Evolutionary conservation across 495 filamentous ascomycete species (phyloP).

Genomic region (Glutinoglossum americanum): DNA sequence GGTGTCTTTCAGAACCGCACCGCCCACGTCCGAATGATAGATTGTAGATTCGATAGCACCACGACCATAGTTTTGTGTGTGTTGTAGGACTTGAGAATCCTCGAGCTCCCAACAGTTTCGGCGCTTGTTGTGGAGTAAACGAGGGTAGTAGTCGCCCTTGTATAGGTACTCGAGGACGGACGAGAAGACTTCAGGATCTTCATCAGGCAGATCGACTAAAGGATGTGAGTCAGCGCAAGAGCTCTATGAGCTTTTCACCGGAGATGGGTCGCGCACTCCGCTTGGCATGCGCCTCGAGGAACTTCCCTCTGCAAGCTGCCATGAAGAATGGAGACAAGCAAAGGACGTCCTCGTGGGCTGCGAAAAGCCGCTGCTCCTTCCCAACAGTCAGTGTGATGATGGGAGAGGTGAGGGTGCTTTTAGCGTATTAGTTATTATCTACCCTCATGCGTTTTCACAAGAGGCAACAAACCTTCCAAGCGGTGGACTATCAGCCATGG

Average conservation of each 20-base stretch:
- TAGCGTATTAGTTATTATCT: slow-evolving; percentile 8
- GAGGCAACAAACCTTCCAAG: slow-evolving; percentile 23
- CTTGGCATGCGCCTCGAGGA: slow-evolving; percentile 25
- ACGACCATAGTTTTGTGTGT: slow-evolving; percentile 31
- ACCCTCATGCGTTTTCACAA: slow-evolving; percentile 8
- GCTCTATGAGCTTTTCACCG: slow-evolving; percentile 8
- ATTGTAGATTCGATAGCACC: slow-evolving; percentile 47
- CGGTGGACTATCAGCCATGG: slow-evolving; percentile 33
- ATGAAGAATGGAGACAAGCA: slow-evolving; percentile 37
- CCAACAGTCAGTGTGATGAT: slow-evolving; percentile 74
- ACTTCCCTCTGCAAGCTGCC: slow-evolving; percentile 30
- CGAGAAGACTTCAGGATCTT: slow-evolving; percentile 44
- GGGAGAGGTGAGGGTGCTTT: slow-evolving; percentile 45
- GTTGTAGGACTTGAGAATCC: slow-evolving; percentile 22
- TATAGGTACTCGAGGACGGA: slow-evolving; percentile 49
- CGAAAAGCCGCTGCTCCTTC: slow-evolving; percentile 55
- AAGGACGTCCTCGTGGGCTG: slow-evolving; percentile 46
- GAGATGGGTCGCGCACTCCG: background rate
- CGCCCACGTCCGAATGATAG: slow-evolving; percentile 40
- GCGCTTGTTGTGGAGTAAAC: slow-evolving; percentile 46
- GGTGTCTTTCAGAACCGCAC: slow-evolving; percentile 63
- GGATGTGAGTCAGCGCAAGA: background rate
- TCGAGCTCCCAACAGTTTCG: slow-evolving; percentile 53
- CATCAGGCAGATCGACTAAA: slow-evolving; percentile 34
- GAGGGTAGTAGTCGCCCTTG: slow-evolving; percentile 51